Evolutionary conservation across 257 asterid genomes (phyloP), one percentile per base, ranked within the genome.

Genomic region (Penstemon newberryi): DNA sequence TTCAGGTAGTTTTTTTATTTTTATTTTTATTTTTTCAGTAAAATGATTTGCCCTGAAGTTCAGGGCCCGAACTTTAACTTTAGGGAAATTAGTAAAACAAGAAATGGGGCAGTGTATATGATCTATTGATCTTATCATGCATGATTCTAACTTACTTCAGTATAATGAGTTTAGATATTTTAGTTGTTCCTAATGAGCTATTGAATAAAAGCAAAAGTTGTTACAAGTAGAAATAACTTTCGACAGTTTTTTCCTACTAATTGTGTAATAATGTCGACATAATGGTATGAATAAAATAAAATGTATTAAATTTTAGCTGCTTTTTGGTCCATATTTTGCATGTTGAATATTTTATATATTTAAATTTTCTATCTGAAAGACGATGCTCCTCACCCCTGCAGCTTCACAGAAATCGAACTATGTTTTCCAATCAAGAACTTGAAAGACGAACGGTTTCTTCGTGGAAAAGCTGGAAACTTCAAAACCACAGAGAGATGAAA

Each of bases 381-480:
- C 42, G 40, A 47, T 51, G 33, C 39, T 39, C 15, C 55, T 62
- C 33, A 8, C 73, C 40, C 37, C 56, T 72, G 76, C 85, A 86
- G 93, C 96, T 88, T 72, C 83, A 84, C 40, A 77, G 68, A 63
- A 77, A 79, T 60, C 82, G n/a, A 56, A 69, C 80, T 11, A 39
- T 73, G 72, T 77, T 83, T 70, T 69, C 80, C 55, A 77, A 74
- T 39, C 76, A 74, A 73, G 86, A 81, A 45, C 84, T 75, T 75
- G 82, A 78, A 67, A 72, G 69, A 42, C 88, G 67, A 66, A 83
- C 91, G 15, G 70, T 89, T 65, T 86, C 89, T 62, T 73, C 83
- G 19, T 89, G 96, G 96, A 89, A 89, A 76, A 67, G 63, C 41
- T 39, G 75, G 74, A 89, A 89, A 69, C 68, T 72, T 50, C 87